A percentile compares a stretch with the other conserved stretches of the same genome.
These are phyloP conservation scores for Verbena officinalis DNA, from an alignment of 257 asterid genomes.

Conservation along the genomic window DNA sequence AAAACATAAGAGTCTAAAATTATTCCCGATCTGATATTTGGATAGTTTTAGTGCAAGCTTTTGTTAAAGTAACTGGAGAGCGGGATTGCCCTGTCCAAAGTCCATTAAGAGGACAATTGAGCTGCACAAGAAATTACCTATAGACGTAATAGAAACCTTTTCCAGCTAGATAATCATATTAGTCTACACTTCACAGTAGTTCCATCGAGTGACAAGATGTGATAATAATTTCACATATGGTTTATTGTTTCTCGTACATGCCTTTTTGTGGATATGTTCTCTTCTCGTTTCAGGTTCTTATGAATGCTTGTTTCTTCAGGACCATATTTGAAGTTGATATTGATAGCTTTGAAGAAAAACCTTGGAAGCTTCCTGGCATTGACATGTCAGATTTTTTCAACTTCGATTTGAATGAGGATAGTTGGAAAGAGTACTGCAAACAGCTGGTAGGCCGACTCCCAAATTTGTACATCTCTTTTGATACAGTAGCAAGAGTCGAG, in stretches of 20 bases:
- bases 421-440: conserved; percentile 97
- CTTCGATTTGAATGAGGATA: conserved; percentile 88
- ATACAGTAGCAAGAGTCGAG: conserved; percentile 3
- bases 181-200: background rate
- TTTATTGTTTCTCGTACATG: background rate
- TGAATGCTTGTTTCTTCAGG: conserved; percentile 47
- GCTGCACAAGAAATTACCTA: background rate
- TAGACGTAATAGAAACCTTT: background rate
- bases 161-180: conserved; percentile 1
- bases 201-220: background rate
- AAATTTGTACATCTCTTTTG: conserved; percentile 18
- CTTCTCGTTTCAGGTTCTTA: background rate
- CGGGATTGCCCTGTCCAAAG: background rate
- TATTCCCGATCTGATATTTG: background rate
- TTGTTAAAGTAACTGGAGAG: background rate
- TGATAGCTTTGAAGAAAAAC: conserved; percentile 93
- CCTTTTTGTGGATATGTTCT: conserved; percentile 1
- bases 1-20: background rate
- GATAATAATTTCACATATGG: background rate
- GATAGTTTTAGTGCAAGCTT: background rate
- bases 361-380: conserved; percentile 87
- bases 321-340: conserved; percentile 98
- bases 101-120: background rate
- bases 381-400: conserved; percentile 88
- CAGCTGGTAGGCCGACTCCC: conserved; percentile 66